Base-by-base conservation (phyloP, 2,329 filamentous ascomycete species). In the Fusarium dimerum region DNA sequence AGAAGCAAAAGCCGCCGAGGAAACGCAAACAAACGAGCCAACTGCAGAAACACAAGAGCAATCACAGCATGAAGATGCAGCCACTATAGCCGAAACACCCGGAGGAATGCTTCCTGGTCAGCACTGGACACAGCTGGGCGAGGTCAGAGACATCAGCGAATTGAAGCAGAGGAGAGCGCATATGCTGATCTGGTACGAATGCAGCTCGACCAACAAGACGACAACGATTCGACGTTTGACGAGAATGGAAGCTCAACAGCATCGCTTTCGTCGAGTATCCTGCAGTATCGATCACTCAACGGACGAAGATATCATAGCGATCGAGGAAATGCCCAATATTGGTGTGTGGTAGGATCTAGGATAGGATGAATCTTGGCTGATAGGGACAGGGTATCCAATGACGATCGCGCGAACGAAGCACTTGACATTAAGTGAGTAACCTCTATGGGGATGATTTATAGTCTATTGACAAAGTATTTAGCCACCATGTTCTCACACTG, bases 251-350 rank as follows among this genome's bases (percentile, higher is more conserved):
- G 39, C 38, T 52, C 50, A 5, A 50, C 50, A 3, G 43, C 46
- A 2, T 53, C 51, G 5, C 20, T 53, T 13, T 15, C 47, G 2
- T 53, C 47, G 2, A 46, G 15, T 7, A 53, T 53, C 26, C 51
- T 50, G 17, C 10, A 45, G 15, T 46, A 52, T 20, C 48, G 45
- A n/a, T 29, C 18, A 20, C 18, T 52, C 5, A 47, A 52, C 29
- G 50, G 45, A 15, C 20, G 45, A 41, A 29, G 50, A 38, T 48
- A 45, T 11, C 45, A 48, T 12, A 52, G 45, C 7, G 50, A 52
- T 6, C 38, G n/a, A 9, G 50, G 42, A 1, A 40, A 52, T 13
- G 45, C 50, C 3, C 48, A 50, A 9, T 50, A 50, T n/a, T 50
- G 43, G 48, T 50, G 13, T 30, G 5, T 9, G 12, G 15, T 6